These are phyloP conservation scores for Mastigamoeba balamuthi DNA, from an alignment of 78 protist genomes.

Conservation along the genomic window DNA sequence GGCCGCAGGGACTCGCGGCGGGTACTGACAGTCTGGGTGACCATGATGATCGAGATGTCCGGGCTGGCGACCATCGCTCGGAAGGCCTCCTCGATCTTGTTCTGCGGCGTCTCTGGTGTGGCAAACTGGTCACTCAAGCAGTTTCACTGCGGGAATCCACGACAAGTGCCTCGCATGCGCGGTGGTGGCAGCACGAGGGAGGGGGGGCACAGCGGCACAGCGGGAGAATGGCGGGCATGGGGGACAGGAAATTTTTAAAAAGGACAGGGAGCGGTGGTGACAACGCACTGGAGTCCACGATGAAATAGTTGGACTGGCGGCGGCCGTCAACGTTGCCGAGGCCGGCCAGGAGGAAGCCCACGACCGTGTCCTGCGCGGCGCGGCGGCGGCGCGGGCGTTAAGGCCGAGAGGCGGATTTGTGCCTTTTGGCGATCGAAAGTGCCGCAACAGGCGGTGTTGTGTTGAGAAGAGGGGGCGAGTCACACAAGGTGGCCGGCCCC, in stretches of 20 bases:
- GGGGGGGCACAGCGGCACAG: too few relatives aligned
- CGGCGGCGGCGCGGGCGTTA: not conserved
- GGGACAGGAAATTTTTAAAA: too few relatives aligned
- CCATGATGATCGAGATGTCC: slow-evolving; percentile 34
- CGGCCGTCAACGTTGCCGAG: slow-evolving; percentile 19
- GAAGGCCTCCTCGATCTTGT: slow-evolving; percentile 42
- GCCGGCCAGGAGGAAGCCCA: slow-evolving; percentile 65
- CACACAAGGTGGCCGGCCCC: too few relatives aligned
- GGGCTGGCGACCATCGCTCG: slow-evolving; percentile 4
- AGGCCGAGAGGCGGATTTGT: not conserved
- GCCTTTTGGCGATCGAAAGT: too few relatives aligned
- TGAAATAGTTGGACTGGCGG: slow-evolving; percentile 12
- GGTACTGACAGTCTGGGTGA: slow-evolving; percentile 21
- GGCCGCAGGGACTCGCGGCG: too few relatives aligned
- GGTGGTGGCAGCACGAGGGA: not conserved
- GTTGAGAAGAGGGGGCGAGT: too few relatives aligned
- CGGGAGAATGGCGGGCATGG: too few relatives aligned
- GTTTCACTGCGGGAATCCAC: too few relatives aligned
- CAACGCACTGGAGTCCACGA: slow-evolving; percentile 18
- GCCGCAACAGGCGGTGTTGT: too few relatives aligned
- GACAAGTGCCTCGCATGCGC: too few relatives aligned
- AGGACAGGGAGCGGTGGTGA: not conserved
- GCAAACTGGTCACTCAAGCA: not conserved
- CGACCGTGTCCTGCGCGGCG: slow-evolving; percentile 46
- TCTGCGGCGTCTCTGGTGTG: slow-evolving; percentile 11